A percentile compares a stretch with the other conserved stretches of the same genome.
These are phyloP conservation scores for Atkinsonella hypoxylon DNA, from an alignment of 2,329 filamentous ascomycete genomes.

Conservation along the genomic window DNA sequence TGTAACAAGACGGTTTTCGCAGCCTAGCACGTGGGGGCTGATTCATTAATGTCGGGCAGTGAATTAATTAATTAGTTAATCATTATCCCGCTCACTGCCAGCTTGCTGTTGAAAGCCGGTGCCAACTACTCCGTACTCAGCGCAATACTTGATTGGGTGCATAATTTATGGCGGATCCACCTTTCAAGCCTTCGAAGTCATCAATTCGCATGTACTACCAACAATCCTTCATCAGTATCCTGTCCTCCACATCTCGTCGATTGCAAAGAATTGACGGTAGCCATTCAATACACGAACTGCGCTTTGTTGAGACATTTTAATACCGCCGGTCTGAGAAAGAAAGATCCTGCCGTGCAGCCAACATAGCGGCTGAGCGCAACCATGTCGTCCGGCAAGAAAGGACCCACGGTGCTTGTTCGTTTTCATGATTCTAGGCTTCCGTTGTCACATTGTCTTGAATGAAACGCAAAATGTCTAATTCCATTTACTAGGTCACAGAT, in stretches of 20 bases:
- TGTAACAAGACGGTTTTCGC: too few species aligned
- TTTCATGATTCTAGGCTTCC: background rate
- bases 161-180: background rate
- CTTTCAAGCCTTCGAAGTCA: background rate
- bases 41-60: too few species aligned
- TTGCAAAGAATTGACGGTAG: background rate
- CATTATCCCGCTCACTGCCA: too few species aligned
- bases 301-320: background rate
- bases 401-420: conserved; percentile 49
- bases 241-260: background rate
- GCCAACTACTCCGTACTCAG: background rate
- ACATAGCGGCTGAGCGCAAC: background rate
- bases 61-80: too few species aligned
- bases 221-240: background rate
- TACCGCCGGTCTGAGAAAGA: background rate
- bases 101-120: too few species aligned
- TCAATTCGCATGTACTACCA: background rate
- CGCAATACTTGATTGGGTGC: background rate
- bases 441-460: background rate
- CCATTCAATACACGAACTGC: background rate
- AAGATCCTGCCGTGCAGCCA: background rate
- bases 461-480: conserved; percentile 6
- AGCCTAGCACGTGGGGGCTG: too few species aligned
- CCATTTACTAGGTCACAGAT: conserved; percentile 23
- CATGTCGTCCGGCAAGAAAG: conserved; percentile 39